phyloP scores from a whole-genome alignment of 768 basidiomycete species.

The Lepiota subincarnata region DNA sequence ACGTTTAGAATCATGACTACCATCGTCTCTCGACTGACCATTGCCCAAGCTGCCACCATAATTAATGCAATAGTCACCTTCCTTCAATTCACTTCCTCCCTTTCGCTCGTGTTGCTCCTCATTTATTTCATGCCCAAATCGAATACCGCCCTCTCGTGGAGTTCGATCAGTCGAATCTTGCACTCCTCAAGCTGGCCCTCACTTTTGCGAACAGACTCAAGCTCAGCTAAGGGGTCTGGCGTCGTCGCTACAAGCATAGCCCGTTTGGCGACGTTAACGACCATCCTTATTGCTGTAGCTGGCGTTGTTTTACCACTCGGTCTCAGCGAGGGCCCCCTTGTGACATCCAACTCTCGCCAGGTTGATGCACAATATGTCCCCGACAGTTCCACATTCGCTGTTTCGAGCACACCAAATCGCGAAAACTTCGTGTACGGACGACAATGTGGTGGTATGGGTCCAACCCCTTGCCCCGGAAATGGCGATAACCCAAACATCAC shows the following conservation, averaged over 20 bases:
- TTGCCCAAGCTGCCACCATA: constrained; percentile 19
- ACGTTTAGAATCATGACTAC: neutral
- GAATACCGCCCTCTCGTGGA: constrained; percentile 20
- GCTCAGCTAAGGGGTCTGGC: neutral
- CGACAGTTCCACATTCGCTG: neutral
- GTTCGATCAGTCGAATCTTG: constrained; percentile 13
- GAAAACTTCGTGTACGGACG: neutral
- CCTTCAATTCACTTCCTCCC: constrained; percentile 17
- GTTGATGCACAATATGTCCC: neutral
- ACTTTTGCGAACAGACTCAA: constrained; percentile 14
- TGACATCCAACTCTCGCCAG: neutral
- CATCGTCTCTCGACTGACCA: constrained; percentile 14
- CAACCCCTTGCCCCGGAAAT: constrained; percentile 3
- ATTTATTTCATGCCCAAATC: constrained; percentile 16
- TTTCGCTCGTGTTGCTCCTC: constrained; percentile 17
- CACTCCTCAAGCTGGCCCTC: constrained; percentile 20
- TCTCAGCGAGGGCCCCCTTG: neutral
- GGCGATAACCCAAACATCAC: constrained; percentile 11
- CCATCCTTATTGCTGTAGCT: neutral
- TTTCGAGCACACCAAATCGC: neutral
- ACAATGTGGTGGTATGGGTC: neutral
- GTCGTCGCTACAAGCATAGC: constrained; percentile 3
- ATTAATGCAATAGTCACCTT: constrained; percentile 18
- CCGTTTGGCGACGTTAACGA: neutral
- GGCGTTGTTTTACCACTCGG: neutral